A percentile compares a stretch with the other conserved stretches of the same genome.
Conservation (phyloP, 257 asterid genomes). For the Fraxinus quadrangulata region DNA sequence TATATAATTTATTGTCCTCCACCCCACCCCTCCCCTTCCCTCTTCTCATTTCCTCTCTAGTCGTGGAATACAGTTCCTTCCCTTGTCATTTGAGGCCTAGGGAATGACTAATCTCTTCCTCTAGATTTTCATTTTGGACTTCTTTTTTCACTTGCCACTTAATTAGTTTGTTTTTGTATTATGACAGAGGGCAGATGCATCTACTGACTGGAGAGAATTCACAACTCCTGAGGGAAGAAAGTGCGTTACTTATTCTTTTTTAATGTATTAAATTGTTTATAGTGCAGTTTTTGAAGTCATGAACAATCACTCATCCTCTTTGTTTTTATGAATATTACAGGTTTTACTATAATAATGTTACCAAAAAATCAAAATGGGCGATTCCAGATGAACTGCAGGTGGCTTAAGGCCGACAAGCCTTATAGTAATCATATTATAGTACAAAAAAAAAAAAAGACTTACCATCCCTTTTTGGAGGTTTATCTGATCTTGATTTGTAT, state of each 20-base stretch:
- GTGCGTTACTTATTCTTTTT: conserved; percentile 38
- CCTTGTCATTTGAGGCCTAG: conserved; percentile 16
- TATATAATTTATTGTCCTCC: not conserved
- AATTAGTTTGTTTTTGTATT: conserved; percentile 29
- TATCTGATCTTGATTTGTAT: conserved; percentile 25
- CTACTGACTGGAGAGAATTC: conserved; percentile 92
- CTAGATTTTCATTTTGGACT: conserved; percentile 12
- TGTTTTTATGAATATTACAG: conserved; percentile 35
- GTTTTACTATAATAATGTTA: conserved; percentile 70
- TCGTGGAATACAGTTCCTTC: not conserved
- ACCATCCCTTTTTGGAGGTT: conserved; percentile 6
- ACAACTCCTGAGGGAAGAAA: conserved; percentile 73
- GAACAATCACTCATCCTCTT: conserved; percentile 13
- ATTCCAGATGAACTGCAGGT: conserved; percentile 94
- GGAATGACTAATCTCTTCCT: not conserved
- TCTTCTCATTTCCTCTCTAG: not conserved
- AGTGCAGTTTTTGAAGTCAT: conserved; percentile 11
- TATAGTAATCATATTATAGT: conserved; percentile 19
- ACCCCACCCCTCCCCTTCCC: not conserved
- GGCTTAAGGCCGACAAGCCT: conserved; percentile 30
- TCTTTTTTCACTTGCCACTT: conserved; percentile 20
- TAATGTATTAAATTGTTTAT: conserved; percentile 19
- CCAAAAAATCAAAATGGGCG: conserved; percentile 74
- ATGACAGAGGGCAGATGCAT: conserved; percentile 89
- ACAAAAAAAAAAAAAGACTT: not conserved